Evolutionary conservation across 345 rosid species (phyloP), one percentile per base, ranked within the genome.

Genomic region (Sisymbrium altissimum): DNA sequence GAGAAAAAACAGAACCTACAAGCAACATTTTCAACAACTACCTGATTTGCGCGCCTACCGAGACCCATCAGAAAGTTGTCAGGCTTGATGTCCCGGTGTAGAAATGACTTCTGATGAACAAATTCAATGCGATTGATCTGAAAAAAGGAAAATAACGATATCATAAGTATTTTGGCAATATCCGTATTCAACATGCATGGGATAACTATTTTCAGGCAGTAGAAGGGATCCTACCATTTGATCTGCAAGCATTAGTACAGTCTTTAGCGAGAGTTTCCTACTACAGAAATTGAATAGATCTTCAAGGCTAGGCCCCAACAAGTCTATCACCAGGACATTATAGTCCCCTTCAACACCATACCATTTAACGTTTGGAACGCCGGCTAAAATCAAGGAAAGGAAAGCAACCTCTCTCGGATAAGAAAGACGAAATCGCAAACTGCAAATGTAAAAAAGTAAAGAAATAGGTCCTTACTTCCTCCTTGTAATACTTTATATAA

Each of bases 61-160:
- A 92, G 88, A 57, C 97, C 97, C 96, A 89, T 92, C 18, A 92
- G 88, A 79, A 92, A 92, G 83, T 92, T 92, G 76, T 92, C 97
- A 13, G 97, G 93, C 81, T 92, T 92, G 76, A 92, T 88, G 73
- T 92, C 97, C 64, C 97, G 88, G 71, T 92, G 97, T 14, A 89
- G 86, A 81, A 89, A 89, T 35, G 96, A 92, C 81, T 89, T 92
- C 30, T 92, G 89, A 70, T 89, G 96, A 66, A 92, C 90, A 81
- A 80, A 89, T 71, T 92, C 97, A 80, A 89, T 81, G 71, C 97
- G 86, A 73, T 89, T 88, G 80, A 92, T 88, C 97, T 92, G 84
- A 66, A 14, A 81, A 33, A 14, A 77, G 58, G 8, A 46, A 11
- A 58, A 60, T 48, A 5, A 8, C 4, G 38, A 40, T 64, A 74